Evolutionary conservation across 1,284 basidiomycete genomes (phyloP).

Genomic region (Psilocybe mexicana): DNA sequence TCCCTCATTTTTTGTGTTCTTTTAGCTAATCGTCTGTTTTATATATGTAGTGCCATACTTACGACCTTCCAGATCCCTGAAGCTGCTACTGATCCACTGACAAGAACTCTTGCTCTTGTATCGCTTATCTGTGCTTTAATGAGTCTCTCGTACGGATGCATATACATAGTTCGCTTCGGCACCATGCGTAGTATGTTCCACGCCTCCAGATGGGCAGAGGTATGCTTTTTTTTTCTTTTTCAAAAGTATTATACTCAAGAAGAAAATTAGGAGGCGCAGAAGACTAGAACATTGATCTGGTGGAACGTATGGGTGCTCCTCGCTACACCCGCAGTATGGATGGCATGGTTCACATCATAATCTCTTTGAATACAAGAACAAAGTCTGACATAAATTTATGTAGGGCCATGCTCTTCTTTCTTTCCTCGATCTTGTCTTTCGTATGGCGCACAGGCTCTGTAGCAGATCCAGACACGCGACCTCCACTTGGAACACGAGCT

Average conservation of each 20-base stretch:
- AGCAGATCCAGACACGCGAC: constrained; percentile 40
- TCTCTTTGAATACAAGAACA: neutral
- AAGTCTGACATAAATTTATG: neutral
- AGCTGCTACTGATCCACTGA: constrained; percentile 63
- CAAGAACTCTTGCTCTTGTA: constrained; percentile 63
- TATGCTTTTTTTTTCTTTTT: constrained; percentile 24
- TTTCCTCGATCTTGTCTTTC: constrained; percentile 66
- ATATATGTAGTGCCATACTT: constrained; percentile 59
- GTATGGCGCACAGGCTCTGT: constrained; percentile 70
- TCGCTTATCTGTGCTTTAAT: constrained; percentile 71
- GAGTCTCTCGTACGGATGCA: constrained; percentile 74
- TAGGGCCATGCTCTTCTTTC: constrained; percentile 71
- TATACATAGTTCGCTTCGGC: constrained; percentile 77
- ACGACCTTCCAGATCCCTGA: constrained; percentile 70
- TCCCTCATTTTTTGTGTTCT: neutral
- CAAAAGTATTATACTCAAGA: neutral
- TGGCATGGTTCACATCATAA: constrained; percentile 55
- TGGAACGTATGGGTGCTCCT: constrained; percentile 85
- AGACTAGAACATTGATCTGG: constrained; percentile 61
- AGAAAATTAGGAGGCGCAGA: constrained; percentile 60
- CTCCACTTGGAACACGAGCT: constrained; percentile 30
- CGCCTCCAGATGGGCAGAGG: constrained; percentile 76
- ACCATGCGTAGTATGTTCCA: constrained; percentile 78
- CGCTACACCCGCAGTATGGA: constrained; percentile 72
- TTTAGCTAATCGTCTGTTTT: neutral